These are phyloP conservation scores for Amphicarpaea edgeworthii DNA, from an alignment of 306 rosid species.

Conservation along the genomic window DNA sequence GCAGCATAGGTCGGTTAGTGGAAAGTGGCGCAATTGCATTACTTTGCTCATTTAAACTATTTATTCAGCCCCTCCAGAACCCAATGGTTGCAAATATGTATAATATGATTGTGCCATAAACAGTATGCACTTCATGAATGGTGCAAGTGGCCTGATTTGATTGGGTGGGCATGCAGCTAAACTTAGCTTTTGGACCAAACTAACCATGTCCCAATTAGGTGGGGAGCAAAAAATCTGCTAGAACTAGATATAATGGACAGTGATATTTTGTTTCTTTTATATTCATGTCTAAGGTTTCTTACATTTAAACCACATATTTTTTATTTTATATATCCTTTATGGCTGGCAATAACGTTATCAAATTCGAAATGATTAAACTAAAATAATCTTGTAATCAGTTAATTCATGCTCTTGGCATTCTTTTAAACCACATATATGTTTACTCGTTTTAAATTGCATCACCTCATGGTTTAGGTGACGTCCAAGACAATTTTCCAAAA, in stretches of 20 bases:
- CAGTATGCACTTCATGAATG: constrained; percentile 12
- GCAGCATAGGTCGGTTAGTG: constrained; percentile 66
- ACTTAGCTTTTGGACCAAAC: constrained; percentile 47
- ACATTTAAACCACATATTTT: not conserved
- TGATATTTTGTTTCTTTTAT: constrained; percentile 23
- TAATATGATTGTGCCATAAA: constrained; percentile 29
- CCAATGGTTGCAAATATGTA: constrained; percentile 6
- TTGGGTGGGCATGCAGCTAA: constrained; percentile 46
- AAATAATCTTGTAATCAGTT: not conserved
- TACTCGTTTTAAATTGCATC: constrained; percentile 35
- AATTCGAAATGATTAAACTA: not conserved
- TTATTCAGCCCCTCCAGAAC: constrained; percentile 2
- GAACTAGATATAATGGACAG: not conserved
- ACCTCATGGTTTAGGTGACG: constrained; percentile 51
- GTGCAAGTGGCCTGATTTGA: constrained; percentile 48
- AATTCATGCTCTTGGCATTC: not conserved
- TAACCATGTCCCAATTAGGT: constrained; percentile 33
- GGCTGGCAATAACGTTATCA: too few species aligned
- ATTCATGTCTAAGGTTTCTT: constrained; percentile 12
- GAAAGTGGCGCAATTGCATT: constrained; percentile 54
- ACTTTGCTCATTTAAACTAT: constrained; percentile 39
- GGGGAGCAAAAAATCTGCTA: constrained; percentile 30
- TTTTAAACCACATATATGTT: not conserved
- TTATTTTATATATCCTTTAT: not conserved
- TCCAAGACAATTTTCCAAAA: constrained; percentile 36